phyloP scores from a whole-genome alignment of 306 rosid genomes.

The Ceratonia siliqua region DNA sequence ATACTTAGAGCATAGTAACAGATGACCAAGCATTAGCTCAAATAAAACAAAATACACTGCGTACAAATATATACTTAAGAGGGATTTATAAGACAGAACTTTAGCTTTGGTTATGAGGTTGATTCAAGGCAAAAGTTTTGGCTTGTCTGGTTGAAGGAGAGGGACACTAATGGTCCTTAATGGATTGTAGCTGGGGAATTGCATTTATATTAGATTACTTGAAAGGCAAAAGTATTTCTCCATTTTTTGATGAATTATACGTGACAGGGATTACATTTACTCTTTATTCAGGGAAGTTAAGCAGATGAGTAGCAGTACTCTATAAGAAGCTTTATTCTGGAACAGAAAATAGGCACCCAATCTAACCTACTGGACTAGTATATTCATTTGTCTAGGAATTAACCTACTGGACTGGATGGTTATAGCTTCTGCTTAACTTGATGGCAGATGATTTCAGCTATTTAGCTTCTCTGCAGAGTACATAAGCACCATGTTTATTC shows the following conservation, averaged over 20 bases:
- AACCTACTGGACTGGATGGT: background rate
- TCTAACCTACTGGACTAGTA: background rate
- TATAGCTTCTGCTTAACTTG: background rate
- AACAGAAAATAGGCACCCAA: background rate
- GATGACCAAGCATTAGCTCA: conserved; percentile 16
- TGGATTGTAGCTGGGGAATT: conserved; percentile 12
- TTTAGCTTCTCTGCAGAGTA: background rate
- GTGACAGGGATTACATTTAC: background rate
- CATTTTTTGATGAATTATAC: background rate
- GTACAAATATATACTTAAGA: background rate
- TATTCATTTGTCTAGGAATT: background rate
- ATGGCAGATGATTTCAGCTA: background rate
- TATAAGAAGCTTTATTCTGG: background rate
- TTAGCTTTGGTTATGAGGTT: conserved; percentile 20
- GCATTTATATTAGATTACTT: conserved; percentile 9
- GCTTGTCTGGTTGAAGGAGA: conserved; percentile 1
- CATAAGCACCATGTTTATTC: background rate
- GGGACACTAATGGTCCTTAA: conserved; percentile 12
- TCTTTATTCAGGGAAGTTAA: background rate
- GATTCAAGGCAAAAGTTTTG: conserved; percentile 22
- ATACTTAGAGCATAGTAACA: conserved; percentile 17
- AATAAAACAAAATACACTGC: conserved; percentile 20
- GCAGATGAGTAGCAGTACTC: background rate
- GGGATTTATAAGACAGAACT: conserved; percentile 8
- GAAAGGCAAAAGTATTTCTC: background rate